phyloP scores from a whole-genome alignment of 768 basidiomycete species.

The Phaffia tasmanica region DNA sequence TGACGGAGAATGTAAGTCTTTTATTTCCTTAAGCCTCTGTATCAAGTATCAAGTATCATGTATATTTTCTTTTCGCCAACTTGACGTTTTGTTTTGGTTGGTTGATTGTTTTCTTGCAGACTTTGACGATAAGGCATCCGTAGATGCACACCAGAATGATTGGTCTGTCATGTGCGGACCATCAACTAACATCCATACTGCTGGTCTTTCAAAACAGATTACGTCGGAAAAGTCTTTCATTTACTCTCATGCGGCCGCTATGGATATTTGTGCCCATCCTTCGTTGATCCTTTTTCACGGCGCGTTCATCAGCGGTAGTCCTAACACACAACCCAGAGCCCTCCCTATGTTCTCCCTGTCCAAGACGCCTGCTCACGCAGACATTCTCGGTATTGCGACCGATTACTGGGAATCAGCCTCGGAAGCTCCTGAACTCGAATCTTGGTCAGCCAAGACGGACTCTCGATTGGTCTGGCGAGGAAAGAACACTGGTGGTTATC shows the following conservation, averaged over 20 bases:
- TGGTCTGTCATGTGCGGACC: slow-evolving; percentile 21
- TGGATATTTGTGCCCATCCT: slow-evolving; percentile 38
- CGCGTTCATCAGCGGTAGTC: slow-evolving; percentile 31
- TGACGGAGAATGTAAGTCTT: slow-evolving; percentile 33
- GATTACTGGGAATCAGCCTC: slow-evolving; percentile 30
- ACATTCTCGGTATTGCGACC: slow-evolving; percentile 34
- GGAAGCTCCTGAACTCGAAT: too few species aligned
- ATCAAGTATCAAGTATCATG: too few species aligned
- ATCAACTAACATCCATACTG: not conserved
- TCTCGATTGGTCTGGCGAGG: too few species aligned
- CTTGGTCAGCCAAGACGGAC: too few species aligned
- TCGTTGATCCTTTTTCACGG: slow-evolving; percentile 37
- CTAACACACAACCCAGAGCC: slow-evolving; percentile 28
- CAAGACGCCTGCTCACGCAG: slow-evolving; percentile 30
- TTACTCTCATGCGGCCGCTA: slow-evolving; percentile 31
- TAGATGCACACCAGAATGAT: not conserved
- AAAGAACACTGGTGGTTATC: too few species aligned
- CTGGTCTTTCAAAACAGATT: not conserved
- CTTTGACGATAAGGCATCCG: slow-evolving; percentile 1
- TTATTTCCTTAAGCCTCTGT: too few species aligned
- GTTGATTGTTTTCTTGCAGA: not conserved
- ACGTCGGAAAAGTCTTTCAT: slow-evolving; percentile 33
- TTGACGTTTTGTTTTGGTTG: not conserved
- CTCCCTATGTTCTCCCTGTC: slow-evolving; percentile 32
- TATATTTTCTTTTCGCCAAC: not conserved